Percentiles rank a stretch among this genome's conserved stretches.
Evolutionary conservation across 768 basidiomycete genomes (phyloP).

Genomic region (Panus rudis): DNA sequence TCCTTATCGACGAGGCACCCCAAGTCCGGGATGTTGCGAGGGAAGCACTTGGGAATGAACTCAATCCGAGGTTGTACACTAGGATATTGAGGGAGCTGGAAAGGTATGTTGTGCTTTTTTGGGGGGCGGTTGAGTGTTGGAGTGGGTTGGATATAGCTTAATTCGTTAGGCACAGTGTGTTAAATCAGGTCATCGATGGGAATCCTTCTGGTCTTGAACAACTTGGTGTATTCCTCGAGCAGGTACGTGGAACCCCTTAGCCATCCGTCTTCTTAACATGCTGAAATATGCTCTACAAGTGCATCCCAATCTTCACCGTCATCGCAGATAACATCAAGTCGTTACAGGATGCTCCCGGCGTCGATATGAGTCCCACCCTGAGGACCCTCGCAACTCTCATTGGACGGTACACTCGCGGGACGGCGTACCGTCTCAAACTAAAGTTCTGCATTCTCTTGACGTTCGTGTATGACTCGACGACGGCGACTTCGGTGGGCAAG

Average conservation of each 20-base stretch:
- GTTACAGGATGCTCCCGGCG: conserved; percentile 52
- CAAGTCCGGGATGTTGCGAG: conserved; percentile 71
- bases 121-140: not conserved
- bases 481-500: conserved; percentile 57
- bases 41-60: conserved; percentile 75
- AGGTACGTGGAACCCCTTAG: conserved; percentile 42
- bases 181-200: conserved; percentile 43
- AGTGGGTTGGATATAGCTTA: not conserved
- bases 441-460: conserved; percentile 74
- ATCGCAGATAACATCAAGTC: conserved; percentile 67
- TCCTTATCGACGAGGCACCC: conserved; percentile 56
- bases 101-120: conserved; percentile 49
- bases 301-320: conserved; percentile 67
- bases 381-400: conserved; percentile 48
- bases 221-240: conserved; percentile 59
- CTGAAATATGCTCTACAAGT: conserved; percentile 33
- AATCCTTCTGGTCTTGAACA: conserved; percentile 38
- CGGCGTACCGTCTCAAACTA: conserved; percentile 57
- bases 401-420: conserved; percentile 47
- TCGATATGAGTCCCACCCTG: conserved; percentile 58
- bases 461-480: conserved; percentile 54
- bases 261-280: not conserved
- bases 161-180: conserved; percentile 31
- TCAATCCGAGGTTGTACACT: conserved; percentile 63
- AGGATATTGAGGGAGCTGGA: conserved; percentile 66